Conservation (phyloP, 2,329 filamentous ascomycete species). For the Ilyonectria sp. region DNA sequence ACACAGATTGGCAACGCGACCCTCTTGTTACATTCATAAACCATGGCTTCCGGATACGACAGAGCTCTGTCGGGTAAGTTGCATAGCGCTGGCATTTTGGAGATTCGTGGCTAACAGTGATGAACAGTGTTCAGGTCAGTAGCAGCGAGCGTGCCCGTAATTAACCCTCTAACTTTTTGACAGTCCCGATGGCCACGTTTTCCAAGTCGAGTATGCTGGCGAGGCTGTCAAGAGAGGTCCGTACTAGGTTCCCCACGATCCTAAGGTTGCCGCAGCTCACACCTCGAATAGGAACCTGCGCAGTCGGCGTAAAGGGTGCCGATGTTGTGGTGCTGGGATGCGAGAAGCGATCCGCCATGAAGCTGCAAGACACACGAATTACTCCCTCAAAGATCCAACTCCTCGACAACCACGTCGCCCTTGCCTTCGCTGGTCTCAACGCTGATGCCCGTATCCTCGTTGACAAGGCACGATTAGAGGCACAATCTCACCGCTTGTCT, state of each 20-base stretch:
- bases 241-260: constrained; percentile 37
- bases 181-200: constrained; percentile 99
- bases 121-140: constrained; percentile 85
- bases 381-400: constrained; percentile 99
- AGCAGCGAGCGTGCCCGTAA: constrained; percentile 26
- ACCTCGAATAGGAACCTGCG: constrained; percentile 83
- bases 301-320: constrained; percentile 95
- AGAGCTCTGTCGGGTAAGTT: constrained; percentile 95
- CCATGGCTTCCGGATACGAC: constrained; percentile 96
- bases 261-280: constrained; percentile 34
- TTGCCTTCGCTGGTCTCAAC: constrained; percentile 97
- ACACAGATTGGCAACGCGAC: constrained; percentile 16
- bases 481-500: constrained; percentile 95
- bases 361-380: constrained; percentile 98
- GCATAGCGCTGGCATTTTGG: constrained; percentile 41
- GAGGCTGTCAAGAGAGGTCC: constrained; percentile 98
- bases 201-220: constrained; percentile 99
- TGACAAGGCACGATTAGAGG: constrained; percentile 97
- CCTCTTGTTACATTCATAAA: constrained; percentile 32
- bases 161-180: constrained; percentile 59
- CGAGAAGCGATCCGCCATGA: constrained; percentile 99
- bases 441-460: constrained; percentile 98
- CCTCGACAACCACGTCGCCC: constrained; percentile 94
- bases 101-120: constrained; percentile 61
- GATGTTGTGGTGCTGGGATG: constrained; percentile 97